Base-by-base conservation (phyloP, 192 early-diverging fungal genomes). In the Backusella tarrabulga region DNA sequence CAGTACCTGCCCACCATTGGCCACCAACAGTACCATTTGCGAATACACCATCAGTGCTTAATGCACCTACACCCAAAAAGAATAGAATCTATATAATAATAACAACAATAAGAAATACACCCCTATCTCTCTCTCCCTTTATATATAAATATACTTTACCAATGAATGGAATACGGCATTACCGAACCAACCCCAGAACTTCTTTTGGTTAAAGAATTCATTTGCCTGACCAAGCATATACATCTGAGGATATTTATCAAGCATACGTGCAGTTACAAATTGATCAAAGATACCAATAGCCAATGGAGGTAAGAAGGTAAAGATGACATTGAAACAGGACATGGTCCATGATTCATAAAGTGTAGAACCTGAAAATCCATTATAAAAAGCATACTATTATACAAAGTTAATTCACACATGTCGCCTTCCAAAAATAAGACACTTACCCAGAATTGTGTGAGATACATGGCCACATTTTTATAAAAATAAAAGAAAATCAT, bases 261-360 rank as follows among this genome's bases (percentile, higher is more conserved):
- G 83, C 88, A 95, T 96, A 76, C 98, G 90, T 52, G 96, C 94
- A 71, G 90, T 93, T 26, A 98, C 90, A 80, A 92, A 95, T 83
- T 97, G 96, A 83, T 99, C 98, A 87, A 99, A 99, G 35, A 98
- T 91, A 72, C 98, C 98, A 67, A 99, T 96, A 34, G 92, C 93
- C 80, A 98, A 86, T 1, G 98, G 98, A 68, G 97, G 96, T 84
- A 98, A 88, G 34, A 98, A 92, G 0, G 97, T 96, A 80, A 99
- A 97, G 67, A 93, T 91, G 42, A 99, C 94, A 76, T 97, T 99
- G 84, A 96, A 99, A 54, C 93, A 90, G 0, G 96, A 93, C 74
- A 96, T 93, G 0, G 96, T 97, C 98, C 98, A 99, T 73, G 97
- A 96, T 84, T 99, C 98, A 83, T 97, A 99, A 15, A 99, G 83